A percentile compares a stretch with the other conserved stretches of the same genome.
Conservation (phyloP, 768 basidiomycete genomes). For the Tulasnella sp. region DNA sequence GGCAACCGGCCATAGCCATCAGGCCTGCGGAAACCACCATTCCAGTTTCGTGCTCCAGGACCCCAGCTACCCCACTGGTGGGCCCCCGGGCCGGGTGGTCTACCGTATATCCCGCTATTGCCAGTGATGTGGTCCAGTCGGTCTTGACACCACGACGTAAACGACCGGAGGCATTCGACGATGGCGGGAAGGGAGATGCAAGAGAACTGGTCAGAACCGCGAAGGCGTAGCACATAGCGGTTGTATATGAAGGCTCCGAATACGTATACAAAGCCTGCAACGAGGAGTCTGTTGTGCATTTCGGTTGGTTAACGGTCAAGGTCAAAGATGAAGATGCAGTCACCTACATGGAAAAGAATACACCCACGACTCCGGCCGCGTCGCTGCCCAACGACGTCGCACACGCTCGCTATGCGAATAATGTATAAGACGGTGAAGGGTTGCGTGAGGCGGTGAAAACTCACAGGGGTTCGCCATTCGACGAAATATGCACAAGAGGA, state of each 20-base stretch:
- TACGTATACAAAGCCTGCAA: constrained; percentile 51
- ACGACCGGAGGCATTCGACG: constrained; percentile 15
- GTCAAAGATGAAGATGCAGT: background rate
- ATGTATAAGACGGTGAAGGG: background rate
- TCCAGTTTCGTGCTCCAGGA: too few relatives aligned
- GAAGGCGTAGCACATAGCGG: constrained; percentile 56
- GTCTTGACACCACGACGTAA: constrained; percentile 1
- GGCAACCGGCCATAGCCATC: constrained; percentile 1
- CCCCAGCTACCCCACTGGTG: constrained; percentile 16
- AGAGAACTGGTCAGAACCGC: constrained; percentile 50
- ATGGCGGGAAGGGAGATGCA: constrained; percentile 18
- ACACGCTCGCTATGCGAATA: constrained; percentile 47
- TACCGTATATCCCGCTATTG: constrained; percentile 2
- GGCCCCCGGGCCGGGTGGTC: background rate
- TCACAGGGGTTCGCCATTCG: constrained; percentile 74
- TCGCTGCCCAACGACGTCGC: constrained; percentile 44
- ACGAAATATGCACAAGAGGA: constrained; percentile 63
- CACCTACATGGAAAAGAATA: constrained; percentile 49
- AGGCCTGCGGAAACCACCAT: too few relatives aligned
- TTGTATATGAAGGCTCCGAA: constrained; percentile 64
- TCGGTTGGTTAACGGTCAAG: background rate
- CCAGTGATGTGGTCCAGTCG: background rate
- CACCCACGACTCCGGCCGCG: constrained; percentile 41
- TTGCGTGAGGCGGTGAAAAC: constrained; percentile 19
- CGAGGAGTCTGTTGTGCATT: constrained; percentile 34